These are phyloP conservation scores for Dryas drummondii DNA, from an alignment of 306 rosid species.

Conservation along the genomic window DNA sequence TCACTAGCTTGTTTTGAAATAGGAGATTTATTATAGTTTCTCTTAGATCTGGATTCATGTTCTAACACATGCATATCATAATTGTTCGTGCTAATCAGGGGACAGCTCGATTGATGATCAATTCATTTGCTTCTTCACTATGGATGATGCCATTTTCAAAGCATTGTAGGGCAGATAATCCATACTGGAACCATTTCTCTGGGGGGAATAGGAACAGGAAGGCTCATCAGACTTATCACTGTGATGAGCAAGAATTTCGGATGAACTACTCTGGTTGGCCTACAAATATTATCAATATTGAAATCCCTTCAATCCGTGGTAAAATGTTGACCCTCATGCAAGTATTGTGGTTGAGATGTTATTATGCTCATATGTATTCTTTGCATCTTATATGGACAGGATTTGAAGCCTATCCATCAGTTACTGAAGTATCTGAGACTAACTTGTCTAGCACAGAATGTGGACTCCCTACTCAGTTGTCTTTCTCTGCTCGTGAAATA, in stretches of 20 bases:
- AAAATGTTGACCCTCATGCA: slow-evolving; percentile 30
- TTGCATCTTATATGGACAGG: slow-evolving; percentile 46
- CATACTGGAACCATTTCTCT: slow-evolving; percentile 67
- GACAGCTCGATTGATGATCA: slow-evolving; percentile 88
- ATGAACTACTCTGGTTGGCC: slow-evolving; percentile 88
- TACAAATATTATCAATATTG: slow-evolving; percentile 80
- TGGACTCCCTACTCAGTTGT: slow-evolving; percentile 83
- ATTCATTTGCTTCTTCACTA: slow-evolving; percentile 84
- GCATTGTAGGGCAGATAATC: slow-evolving; percentile 71
- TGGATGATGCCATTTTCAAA: slow-evolving; percentile 99
- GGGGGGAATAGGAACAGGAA: slow-evolving; percentile 33
- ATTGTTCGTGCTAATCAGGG: slow-evolving; percentile 68
- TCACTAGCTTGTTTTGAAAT: slow-evolving; percentile 25
- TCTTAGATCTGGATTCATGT: slow-evolving; percentile 15
- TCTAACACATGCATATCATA: slow-evolving; percentile 42
- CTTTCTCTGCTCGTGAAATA: slow-evolving; percentile 95
- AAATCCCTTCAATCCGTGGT: slow-evolving; percentile 81
- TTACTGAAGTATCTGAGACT: slow-evolving; percentile 48
- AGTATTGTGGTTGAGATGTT: slow-evolving; percentile 22
- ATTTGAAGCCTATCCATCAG: slow-evolving; percentile 71
- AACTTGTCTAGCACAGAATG: slow-evolving; percentile 85
- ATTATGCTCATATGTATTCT: slow-evolving; percentile 27
- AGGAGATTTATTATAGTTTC: not conserved
- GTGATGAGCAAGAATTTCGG: slow-evolving; percentile 65
- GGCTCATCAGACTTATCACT: slow-evolving; percentile 52